Conservation (phyloP, 345 rosid genomes). For the Cochlearia excelsa region DNA sequence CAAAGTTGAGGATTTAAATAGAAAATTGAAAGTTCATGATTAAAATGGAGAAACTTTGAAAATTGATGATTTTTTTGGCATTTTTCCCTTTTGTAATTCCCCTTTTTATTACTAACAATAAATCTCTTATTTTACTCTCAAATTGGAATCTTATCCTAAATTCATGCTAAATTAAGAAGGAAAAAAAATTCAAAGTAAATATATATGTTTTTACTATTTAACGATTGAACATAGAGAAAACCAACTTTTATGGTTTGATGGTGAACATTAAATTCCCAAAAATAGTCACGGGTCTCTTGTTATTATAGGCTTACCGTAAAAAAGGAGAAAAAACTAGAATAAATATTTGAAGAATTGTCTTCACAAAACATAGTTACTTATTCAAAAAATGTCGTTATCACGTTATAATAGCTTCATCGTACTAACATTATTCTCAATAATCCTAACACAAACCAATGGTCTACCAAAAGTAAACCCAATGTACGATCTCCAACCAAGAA, state of each 20-base stretch:
- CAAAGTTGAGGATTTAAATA: too few relatives aligned
- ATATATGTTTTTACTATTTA: neutral
- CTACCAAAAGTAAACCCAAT: constrained; percentile 23
- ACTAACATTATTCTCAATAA: constrained; percentile 3
- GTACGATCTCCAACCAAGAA: constrained; percentile 35
- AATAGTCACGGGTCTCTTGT: constrained; percentile 25
- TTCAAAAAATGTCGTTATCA: constrained; percentile 19
- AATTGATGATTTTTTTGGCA: too few relatives aligned
- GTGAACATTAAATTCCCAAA: constrained; percentile 9
- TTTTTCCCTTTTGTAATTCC: neutral
- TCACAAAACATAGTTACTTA: neutral
- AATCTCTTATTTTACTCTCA: neutral
- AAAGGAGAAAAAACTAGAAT: constrained; percentile 10
- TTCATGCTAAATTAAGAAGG: constrained; percentile 9
- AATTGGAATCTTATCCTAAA: constrained; percentile 10
- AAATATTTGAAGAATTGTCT: neutral
- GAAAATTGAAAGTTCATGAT: too few relatives aligned
- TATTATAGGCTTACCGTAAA: constrained; percentile 4
- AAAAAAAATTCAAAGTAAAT: neutral
- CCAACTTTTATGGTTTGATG: constrained; percentile 10
- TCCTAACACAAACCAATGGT: constrained; percentile 15
- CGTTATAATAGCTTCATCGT: constrained; percentile 13
- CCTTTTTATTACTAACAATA: neutral
- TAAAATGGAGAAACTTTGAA: too few relatives aligned
- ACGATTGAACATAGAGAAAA: neutral